Conservation (phyloP, 2,329 filamentous ascomycete species). For the Rugonectria rugulosa region DNA sequence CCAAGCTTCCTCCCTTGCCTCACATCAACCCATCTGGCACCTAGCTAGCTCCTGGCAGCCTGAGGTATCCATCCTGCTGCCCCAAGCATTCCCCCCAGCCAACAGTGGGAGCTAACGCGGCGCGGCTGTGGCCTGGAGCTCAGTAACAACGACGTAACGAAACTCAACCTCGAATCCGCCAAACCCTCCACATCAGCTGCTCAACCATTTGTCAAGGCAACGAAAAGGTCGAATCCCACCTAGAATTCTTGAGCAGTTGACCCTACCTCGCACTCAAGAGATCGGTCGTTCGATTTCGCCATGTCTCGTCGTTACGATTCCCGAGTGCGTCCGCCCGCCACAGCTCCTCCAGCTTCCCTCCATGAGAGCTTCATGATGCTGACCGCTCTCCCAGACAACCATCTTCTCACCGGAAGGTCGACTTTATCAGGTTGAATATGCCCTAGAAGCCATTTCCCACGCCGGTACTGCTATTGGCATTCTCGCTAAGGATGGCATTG, state of each 20-base stretch:
- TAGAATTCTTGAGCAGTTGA: slow-evolving; percentile 8
- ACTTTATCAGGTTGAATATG: slow-evolving; percentile 99
- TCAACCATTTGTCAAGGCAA: slow-evolving; percentile 7
- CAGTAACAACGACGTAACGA: slow-evolving; percentile 33
- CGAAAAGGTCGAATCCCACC: neutral
- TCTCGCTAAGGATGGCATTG: slow-evolving; percentile 96
- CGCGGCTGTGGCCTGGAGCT: slow-evolving; percentile 55
- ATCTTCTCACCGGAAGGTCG: slow-evolving; percentile 99
- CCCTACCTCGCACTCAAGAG: slow-evolving; percentile 12
- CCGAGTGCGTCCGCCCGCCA: slow-evolving; percentile 69
- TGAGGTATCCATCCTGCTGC: slow-evolving; percentile 33
- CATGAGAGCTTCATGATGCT: slow-evolving; percentile 26
- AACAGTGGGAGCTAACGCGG: slow-evolving; percentile 45
- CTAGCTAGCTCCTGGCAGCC: slow-evolving; percentile 11
- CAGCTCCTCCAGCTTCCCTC: slow-evolving; percentile 27
- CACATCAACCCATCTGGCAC: slow-evolving; percentile 3
- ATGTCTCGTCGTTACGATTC: slow-evolving; percentile 99
- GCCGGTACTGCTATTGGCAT: slow-evolving; percentile 97
- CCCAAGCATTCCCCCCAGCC: slow-evolving; percentile 25
- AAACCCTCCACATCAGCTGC: slow-evolving; percentile 21
- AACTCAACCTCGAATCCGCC: slow-evolving; percentile 28
- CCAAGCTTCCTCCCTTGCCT: slow-evolving; percentile 7
- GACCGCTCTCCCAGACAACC: slow-evolving; percentile 74
- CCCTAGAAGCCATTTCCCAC: slow-evolving; percentile 97
- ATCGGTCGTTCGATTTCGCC: slow-evolving; percentile 43